phyloP scores from a whole-genome alignment of 2,329 filamentous ascomycete species.

The Penicillium hesseltinei region DNA sequence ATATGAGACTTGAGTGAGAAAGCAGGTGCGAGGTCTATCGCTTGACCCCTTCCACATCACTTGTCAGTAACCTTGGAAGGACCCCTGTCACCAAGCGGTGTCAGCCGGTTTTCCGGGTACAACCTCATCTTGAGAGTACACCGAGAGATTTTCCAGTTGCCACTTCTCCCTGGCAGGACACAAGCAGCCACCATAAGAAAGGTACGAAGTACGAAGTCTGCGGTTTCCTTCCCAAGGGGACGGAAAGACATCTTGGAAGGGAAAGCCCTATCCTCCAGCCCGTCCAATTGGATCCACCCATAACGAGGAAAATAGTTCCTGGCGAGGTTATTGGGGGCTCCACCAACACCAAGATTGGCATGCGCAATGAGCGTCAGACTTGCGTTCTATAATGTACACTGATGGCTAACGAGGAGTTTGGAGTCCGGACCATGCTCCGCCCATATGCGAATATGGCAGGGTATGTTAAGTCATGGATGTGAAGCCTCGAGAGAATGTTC shows the following conservation, averaged over 20 bases:
- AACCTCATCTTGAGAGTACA: background rate
- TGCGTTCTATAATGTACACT: background rate
- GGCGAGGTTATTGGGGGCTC: conserved; percentile 4
- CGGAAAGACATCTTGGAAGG: background rate
- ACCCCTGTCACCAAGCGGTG: background rate
- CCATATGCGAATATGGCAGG: background rate
- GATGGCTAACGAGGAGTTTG: background rate
- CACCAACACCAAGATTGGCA: background rate
- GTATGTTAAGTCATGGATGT: too few relatives aligned
- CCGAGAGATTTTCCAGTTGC: background rate
- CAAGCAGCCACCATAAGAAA: background rate
- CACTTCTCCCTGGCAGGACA: background rate
- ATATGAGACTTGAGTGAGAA: background rate
- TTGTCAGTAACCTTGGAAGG: background rate
- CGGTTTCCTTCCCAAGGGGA: too few relatives aligned
- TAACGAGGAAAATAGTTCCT: conserved; percentile 6
- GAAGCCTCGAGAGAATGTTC: background rate
- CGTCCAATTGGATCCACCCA: conserved; percentile 5
- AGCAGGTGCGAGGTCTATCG: background rate
- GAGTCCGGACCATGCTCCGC: background rate
- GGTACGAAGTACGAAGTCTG: background rate
- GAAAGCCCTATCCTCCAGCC: background rate
- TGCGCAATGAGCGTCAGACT: background rate
- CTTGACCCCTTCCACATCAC: background rate
- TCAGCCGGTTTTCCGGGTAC: too few relatives aligned